Evolutionary conservation across 371 early-diverging fungal species (phyloP), one percentile per base, ranked within the genome.

Genomic region (Mucor saturninus): DNA sequence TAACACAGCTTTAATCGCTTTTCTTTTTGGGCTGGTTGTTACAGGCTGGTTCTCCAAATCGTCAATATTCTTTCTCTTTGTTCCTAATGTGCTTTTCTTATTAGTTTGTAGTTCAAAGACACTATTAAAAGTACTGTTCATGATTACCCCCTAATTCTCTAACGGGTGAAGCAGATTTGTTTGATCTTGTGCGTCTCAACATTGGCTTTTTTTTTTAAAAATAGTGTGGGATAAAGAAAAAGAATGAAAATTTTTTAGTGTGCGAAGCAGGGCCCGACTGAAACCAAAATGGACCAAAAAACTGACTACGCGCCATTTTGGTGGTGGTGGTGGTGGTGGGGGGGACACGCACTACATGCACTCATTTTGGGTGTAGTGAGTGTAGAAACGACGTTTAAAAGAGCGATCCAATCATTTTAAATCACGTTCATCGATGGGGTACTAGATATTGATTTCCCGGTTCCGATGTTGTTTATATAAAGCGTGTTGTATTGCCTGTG

Each of bases 11-110:
- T 59, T 56, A 43, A n/a, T 45, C 28, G 57, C 54, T 38, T 61
- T 61, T 43, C 54, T 56, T n/a, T 32, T 39, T 39, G 62, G 66
- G 8, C 61, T 60, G 35, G 56, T 38, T 39, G 66, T 56, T n/a
- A 61, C 52, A 53, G 67, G 58, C 7, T 57, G n/a, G 15, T 62
- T 61, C 42, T 62, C 62, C 8, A 42, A 4, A 62, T 67, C 61
- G 7, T 67, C 67, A 30, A 52, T 49, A 38, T 32, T 65, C 40
- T 46, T 65, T 65, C 65, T 48, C 32, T 65, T 65, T 37, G 48
- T 46, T 4, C 54, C 65, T 64, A 45, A 58, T 56, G 28, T 21
- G 21, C 21, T 21, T 21, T 21, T 21, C 21, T 21, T 21, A 0
- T 21, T 21, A 21, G 21, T 21, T 21, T 21, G 21, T 21, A 21